A percentile compares a stretch with the other conserved stretches of the same genome.
phyloP scores from a whole-genome alignment of 345 rosid species.

The Isatis tinctoria region DNA sequence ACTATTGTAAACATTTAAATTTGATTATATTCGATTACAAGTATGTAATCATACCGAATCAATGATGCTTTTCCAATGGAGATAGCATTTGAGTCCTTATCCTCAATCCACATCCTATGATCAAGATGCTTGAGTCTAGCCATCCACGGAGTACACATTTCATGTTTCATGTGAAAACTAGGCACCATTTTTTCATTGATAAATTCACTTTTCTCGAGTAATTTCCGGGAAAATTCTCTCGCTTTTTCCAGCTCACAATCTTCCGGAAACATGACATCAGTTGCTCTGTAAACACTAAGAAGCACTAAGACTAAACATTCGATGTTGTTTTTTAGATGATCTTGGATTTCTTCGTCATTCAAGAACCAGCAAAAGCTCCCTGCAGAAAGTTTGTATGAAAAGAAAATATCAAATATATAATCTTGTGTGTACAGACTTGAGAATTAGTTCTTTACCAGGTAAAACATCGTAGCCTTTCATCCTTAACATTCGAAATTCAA shows the following conservation, averaged over 20 bases:
- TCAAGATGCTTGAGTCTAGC: slow-evolving; percentile 58
- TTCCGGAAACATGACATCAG: slow-evolving; percentile 48
- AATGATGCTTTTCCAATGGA: slow-evolving; percentile 51
- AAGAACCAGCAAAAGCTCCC: slow-evolving; percentile 60
- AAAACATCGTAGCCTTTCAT: slow-evolving; percentile 44
- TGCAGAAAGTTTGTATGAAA: slow-evolving; percentile 1
- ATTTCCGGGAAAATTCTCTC: slow-evolving; percentile 38
- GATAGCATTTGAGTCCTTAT: slow-evolving; percentile 32
- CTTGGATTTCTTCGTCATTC: slow-evolving; percentile 24
- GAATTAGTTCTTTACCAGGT: slow-evolving; percentile 35
- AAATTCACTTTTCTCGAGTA: slow-evolving; percentile 33
- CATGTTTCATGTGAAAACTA: slow-evolving; percentile 37
- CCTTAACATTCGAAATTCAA: slow-evolving; percentile 50
- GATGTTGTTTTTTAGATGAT: slow-evolving; percentile 25
- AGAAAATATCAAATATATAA: background rate
- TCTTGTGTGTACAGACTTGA: background rate
- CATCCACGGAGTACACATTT: slow-evolving; percentile 48
- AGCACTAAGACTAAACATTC: slow-evolving; percentile 32
- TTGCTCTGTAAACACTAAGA: slow-evolving; percentile 52
- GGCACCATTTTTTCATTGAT: background rate
- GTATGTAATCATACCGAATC: slow-evolving; percentile 34
- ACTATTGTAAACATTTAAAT: background rate
- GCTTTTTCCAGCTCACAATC: slow-evolving; percentile 49
- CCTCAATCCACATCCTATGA: slow-evolving; percentile 60
- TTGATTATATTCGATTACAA: background rate